A percentile compares a stretch with the other conserved stretches of the same genome.
Evolutionary conservation across 2,329 filamentous ascomycete species (phyloP).

Genomic region (Fusarium sp.): DNA sequence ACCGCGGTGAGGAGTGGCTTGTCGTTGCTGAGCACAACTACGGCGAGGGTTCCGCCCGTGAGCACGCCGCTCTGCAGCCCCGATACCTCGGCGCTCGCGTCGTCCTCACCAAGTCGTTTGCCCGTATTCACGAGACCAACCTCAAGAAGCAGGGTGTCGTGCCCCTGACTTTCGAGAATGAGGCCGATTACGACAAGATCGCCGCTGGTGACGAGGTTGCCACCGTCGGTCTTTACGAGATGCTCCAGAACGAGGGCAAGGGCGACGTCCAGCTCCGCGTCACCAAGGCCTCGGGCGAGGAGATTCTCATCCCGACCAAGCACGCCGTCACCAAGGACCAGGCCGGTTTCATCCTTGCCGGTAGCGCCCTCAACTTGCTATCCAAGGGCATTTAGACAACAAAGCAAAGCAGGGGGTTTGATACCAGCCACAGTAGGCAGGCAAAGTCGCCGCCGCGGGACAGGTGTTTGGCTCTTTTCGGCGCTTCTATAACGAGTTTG

Average conservation of each 20-base stretch:
- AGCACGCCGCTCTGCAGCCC: constrained; percentile 89
- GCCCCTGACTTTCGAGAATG: constrained; percentile 87
- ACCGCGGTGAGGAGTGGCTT: constrained; percentile 78
- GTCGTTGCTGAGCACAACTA: constrained; percentile 99
- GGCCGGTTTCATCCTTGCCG: constrained; percentile 88
- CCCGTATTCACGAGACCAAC: constrained; percentile 94
- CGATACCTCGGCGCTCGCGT: constrained; percentile 87
- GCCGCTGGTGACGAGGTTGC: constrained; percentile 81
- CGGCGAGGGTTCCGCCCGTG: constrained; percentile 86
- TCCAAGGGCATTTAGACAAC: constrained; percentile 61
- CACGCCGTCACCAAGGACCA: constrained; percentile 91
- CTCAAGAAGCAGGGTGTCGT: constrained; percentile 98
- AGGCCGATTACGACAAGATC: constrained; percentile 86
- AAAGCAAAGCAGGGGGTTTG: background rate
- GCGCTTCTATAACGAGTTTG: constrained; percentile 21
- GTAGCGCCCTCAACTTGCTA: constrained; percentile 90
- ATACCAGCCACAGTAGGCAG: background rate
- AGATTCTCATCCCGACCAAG: constrained; percentile 75
- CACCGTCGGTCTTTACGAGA: constrained; percentile 84
- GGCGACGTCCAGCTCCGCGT: constrained; percentile 76
- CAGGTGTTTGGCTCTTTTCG: constrained; percentile 1
- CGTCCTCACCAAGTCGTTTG: constrained; percentile 86
- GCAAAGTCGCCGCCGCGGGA: background rate
- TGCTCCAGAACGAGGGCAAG: constrained; percentile 77
- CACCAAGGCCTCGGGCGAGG: constrained; percentile 68